Evolutionary conservation across 2,329 filamentous ascomycete genomes (phyloP).

Genomic region (Diplodia seriata): DNA sequence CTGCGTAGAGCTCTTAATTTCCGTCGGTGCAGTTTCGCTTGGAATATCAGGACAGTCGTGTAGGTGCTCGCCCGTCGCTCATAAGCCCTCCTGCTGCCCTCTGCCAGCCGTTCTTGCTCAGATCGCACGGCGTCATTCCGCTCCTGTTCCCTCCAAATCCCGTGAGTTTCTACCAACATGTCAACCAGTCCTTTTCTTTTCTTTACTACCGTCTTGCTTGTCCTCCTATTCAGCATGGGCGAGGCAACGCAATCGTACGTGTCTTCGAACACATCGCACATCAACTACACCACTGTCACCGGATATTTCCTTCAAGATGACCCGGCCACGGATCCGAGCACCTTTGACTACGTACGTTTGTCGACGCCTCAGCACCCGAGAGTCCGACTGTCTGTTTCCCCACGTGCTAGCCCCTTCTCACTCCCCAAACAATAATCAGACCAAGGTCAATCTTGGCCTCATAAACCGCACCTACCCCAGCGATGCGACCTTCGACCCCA

Average conservation of each 20-base stretch:
- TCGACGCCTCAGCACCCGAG: neutral
- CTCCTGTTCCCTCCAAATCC: neutral
- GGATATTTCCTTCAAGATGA: slow-evolving; percentile 72
- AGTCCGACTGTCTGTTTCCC: slow-evolving; percentile 38
- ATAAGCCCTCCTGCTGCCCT: slow-evolving; percentile 5
- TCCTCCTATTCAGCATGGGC: slow-evolving; percentile 30
- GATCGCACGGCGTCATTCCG: neutral
- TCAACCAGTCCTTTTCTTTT: slow-evolving; percentile 31
- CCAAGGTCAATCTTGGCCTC: slow-evolving; percentile 69
- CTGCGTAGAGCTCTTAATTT: slow-evolving; percentile 12
- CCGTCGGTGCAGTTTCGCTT: slow-evolving; percentile 18
- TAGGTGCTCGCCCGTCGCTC: slow-evolving; percentile 16
- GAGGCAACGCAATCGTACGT: slow-evolving; percentile 24
- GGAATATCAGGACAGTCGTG: slow-evolving; percentile 24
- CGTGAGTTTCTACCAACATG: slow-evolving; percentile 9
- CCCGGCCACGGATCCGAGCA: slow-evolving; percentile 59
- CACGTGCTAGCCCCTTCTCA: neutral
- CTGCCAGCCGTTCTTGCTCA: neutral
- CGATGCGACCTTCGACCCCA: slow-evolving; percentile 52
- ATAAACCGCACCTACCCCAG: slow-evolving; percentile 67
- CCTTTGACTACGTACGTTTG: slow-evolving; percentile 65
- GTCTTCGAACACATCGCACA: slow-evolving; percentile 43
- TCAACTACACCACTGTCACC: slow-evolving; percentile 66
- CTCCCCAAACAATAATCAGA: slow-evolving; percentile 47
- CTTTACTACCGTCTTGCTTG: slow-evolving; percentile 27